A percentile compares a stretch with the other conserved stretches of the same genome.
phyloP scores from a whole-genome alignment of 2,329 filamentous ascomycete species.

The Cephalotrichum gorgonifer region DNA sequence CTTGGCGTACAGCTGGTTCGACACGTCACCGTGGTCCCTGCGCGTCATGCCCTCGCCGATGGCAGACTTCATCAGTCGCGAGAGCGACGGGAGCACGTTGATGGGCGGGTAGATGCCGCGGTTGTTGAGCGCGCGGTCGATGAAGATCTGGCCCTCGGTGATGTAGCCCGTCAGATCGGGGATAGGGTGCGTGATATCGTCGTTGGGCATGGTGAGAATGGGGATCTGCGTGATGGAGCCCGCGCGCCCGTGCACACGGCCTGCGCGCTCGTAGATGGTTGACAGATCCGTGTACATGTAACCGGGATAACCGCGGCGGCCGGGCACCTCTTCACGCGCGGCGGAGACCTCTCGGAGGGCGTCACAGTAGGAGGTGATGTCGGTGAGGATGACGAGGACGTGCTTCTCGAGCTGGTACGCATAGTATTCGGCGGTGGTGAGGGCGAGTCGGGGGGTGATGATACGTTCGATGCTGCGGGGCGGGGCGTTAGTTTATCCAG shows the following conservation, averaged over 20 bases:
- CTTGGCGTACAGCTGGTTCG: constrained; percentile 98
- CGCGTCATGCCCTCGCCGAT: constrained; percentile 96
- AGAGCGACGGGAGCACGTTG: constrained; percentile 95
- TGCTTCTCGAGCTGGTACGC: constrained; percentile 99
- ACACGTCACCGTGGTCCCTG: constrained; percentile 95
- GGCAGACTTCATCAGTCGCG: constrained; percentile 99
- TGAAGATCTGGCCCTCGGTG: constrained; percentile 96
- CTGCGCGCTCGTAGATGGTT: constrained; percentile 98
- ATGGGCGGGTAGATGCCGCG: constrained; percentile 98
- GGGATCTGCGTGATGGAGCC: constrained; percentile 99
- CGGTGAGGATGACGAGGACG: constrained; percentile 95
- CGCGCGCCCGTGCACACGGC: constrained; percentile 92
- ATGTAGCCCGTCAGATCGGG: constrained; percentile 98
- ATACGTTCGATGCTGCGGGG: constrained; percentile 85
- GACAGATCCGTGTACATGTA: constrained; percentile 99
- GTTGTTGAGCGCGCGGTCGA: constrained; percentile 89
- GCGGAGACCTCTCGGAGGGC: constrained; percentile 97
- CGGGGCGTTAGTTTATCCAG: background rate
- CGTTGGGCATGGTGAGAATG: constrained; percentile 98
- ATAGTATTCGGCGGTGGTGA: constrained; percentile 99
- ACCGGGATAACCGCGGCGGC: constrained; percentile 98
- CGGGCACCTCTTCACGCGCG: constrained; percentile 95
- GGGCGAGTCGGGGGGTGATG: constrained; percentile 93
- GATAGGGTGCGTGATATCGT: constrained; percentile 98
- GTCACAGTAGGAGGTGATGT: constrained; percentile 96